Conservation (phyloP, 78 protist genomes). For the Dictyostelium capitatum region DNA sequence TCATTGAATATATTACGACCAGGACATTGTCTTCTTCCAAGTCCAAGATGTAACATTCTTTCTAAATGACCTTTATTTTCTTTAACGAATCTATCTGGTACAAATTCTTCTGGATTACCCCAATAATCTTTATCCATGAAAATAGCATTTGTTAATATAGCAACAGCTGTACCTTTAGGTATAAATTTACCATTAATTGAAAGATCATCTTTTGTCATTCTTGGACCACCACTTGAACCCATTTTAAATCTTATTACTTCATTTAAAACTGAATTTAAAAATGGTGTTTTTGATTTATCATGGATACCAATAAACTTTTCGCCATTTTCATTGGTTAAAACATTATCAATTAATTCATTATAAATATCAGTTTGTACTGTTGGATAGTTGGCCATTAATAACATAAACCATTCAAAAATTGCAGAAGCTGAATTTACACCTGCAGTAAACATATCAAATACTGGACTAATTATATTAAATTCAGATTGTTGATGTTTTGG, state of each 20-base stretch:
- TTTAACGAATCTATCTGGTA: slow-evolving; percentile 40
- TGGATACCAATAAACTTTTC: background rate
- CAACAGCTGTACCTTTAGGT: background rate
- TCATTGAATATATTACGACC: slow-evolving; percentile 28
- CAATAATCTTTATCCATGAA: slow-evolving; percentile 10
- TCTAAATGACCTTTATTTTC: slow-evolving; percentile 7
- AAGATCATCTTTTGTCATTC: slow-evolving; percentile 9
- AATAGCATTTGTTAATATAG: background rate
- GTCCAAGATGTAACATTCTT: slow-evolving; percentile 9
- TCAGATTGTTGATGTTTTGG: background rate
- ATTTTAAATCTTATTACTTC: slow-evolving; percentile 30
- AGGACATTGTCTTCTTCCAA: slow-evolving; percentile 38
- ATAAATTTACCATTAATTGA: background rate
- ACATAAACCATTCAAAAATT: slow-evolving; percentile 27
- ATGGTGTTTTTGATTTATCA: slow-evolving; percentile 11
- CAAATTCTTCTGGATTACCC: slow-evolving; percentile 27
- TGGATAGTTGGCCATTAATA: slow-evolving; percentile 17
- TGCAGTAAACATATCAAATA: slow-evolving; percentile 6
- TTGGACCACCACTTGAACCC: background rate
- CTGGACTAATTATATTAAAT: background rate
- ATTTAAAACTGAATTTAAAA: slow-evolving; percentile 1
- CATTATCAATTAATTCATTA: no score
- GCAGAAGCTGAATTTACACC: slow-evolving; percentile 14
- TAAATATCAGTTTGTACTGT: background rate
- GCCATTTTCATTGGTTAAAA: no score